phyloP scores from a whole-genome alignment of 2,329 filamentous ascomycete species.

The Diaporthe humulicola region DNA sequence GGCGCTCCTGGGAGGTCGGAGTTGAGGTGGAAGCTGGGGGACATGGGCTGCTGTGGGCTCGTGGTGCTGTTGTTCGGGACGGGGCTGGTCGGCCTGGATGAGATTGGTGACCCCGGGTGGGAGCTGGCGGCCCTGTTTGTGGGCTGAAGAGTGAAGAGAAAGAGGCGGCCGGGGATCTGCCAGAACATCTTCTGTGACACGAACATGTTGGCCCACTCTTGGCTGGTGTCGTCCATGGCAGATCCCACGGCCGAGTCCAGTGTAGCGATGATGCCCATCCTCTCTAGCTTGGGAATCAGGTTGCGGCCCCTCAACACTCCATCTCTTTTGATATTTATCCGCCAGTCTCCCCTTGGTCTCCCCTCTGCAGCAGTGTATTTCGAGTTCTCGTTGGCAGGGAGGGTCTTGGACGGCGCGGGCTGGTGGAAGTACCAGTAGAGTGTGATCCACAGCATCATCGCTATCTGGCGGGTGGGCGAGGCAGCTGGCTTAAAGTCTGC shows the following conservation, averaged over 20 bases:
- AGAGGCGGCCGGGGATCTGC: slow-evolving; percentile 89
- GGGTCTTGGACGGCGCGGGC: slow-evolving; percentile 74
- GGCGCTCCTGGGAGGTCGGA: slow-evolving; percentile 56
- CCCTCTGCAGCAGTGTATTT: slow-evolving; percentile 76
- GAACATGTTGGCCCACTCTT: slow-evolving; percentile 85
- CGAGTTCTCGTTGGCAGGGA: slow-evolving; percentile 72
- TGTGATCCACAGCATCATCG: slow-evolving; percentile 96
- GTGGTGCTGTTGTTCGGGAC: slow-evolving; percentile 48
- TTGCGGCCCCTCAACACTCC: slow-evolving; percentile 90
- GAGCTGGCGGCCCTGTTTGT: slow-evolving; percentile 55
- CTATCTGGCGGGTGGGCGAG: slow-evolving; percentile 89
- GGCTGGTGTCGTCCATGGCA: slow-evolving; percentile 70
- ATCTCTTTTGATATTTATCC: slow-evolving; percentile 84
- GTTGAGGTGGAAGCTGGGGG: slow-evolving; percentile 44
- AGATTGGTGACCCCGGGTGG: slow-evolving; percentile 64
- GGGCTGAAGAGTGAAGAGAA: slow-evolving; percentile 86
- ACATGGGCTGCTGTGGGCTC: slow-evolving; percentile 43
- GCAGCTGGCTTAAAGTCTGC: slow-evolving; percentile 83
- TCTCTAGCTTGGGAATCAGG: slow-evolving; percentile 89
- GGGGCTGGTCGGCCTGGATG: slow-evolving; percentile 68
- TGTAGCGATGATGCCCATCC: slow-evolving; percentile 87
- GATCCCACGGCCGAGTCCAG: slow-evolving; percentile 82
- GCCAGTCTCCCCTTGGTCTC: slow-evolving; percentile 87
- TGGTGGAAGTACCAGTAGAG: slow-evolving; percentile 99
- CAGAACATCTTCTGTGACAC: slow-evolving; percentile 86